These are phyloP conservation scores for Cucurbita pepo DNA, from an alignment of 306 rosid genomes.

Conservation along the genomic window DNA sequence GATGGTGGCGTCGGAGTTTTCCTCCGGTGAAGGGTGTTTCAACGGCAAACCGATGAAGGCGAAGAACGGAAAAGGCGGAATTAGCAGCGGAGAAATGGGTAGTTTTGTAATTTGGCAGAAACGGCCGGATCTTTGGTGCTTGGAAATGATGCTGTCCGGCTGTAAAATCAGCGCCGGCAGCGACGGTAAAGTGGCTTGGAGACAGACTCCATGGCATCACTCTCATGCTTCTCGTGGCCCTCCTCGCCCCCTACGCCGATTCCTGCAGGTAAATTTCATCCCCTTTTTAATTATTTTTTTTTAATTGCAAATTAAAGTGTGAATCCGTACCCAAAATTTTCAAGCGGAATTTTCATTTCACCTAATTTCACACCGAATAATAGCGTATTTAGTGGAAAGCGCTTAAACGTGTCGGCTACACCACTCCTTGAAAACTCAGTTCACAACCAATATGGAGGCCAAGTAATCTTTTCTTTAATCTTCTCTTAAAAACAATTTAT, in stretches of 20 bases:
- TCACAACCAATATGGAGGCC: no score
- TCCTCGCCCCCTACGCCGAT: slow-evolving; percentile 77
- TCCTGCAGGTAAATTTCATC: slow-evolving; percentile 40
- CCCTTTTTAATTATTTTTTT: no score
- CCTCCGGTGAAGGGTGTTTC: slow-evolving; percentile 33
- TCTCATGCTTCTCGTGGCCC: slow-evolving; percentile 97
- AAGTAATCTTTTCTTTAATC: not conserved
- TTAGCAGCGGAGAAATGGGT: slow-evolving; percentile 54
- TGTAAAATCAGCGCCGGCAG: slow-evolving; percentile 88
- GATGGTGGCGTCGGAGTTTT: slow-evolving; percentile 60
- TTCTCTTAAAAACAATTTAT: not conserved
- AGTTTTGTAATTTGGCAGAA: slow-evolving; percentile 93
- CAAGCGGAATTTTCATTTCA: not conserved
- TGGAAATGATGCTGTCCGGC: slow-evolving; percentile 67
- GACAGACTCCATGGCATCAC: slow-evolving; percentile 97
- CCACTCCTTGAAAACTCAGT: no score
- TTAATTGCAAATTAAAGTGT: not conserved
- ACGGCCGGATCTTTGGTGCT: slow-evolving; percentile 73
- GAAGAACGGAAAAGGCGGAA: slow-evolving; percentile 19
- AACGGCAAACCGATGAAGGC: slow-evolving; percentile 29
- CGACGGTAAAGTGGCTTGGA: slow-evolving; percentile 88
- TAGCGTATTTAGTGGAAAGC: not conserved
- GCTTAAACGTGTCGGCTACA: not conserved
- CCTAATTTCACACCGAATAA: not conserved
- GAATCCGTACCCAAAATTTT: not conserved